Conservation (phyloP, 1,284 basidiomycete species). For the Naganishia sp. region DNA sequence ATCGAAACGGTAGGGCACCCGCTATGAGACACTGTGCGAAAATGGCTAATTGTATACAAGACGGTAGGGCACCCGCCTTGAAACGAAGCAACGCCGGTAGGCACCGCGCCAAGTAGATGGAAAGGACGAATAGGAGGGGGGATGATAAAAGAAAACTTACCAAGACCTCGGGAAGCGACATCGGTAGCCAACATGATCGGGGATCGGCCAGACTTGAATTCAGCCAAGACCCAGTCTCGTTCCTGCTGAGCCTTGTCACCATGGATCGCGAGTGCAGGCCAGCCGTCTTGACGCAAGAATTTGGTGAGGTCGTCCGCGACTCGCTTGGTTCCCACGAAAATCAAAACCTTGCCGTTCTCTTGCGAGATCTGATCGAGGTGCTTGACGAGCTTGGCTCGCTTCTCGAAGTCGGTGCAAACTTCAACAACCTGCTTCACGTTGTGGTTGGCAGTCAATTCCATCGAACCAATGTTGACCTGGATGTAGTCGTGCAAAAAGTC, state of each 20-base stretch:
- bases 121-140: slow-evolving; percentile 5
- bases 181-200: slow-evolving; percentile 98
- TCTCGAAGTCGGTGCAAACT: slow-evolving; percentile 97
- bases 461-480: slow-evolving; percentile 98
- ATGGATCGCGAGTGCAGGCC: slow-evolving; percentile 98
- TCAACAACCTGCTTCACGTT: slow-evolving; percentile 96
- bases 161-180: slow-evolving; percentile 98
- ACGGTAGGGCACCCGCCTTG: too few relatives aligned
- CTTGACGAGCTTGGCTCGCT: slow-evolving; percentile 92
- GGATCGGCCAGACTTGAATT: slow-evolving; percentile 96
- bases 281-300: slow-evolving; percentile 93
- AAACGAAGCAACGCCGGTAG: not conserved
- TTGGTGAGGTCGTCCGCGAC: slow-evolving; percentile 98
- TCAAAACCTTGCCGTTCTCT: slow-evolving; percentile 97
- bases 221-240: slow-evolving; percentile 97
- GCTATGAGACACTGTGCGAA: not conserved
- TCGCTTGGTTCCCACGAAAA: slow-evolving; percentile 97
- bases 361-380: slow-evolving; percentile 95
- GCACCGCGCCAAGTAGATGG: not conserved
- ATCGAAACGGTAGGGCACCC: too few relatives aligned
- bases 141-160: slow-evolving; percentile 67
- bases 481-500: slow-evolving; percentile 96
- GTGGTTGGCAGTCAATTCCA: slow-evolving; percentile 97
- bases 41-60: not conserved
- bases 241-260: slow-evolving; percentile 91